Conservation (phyloP, 495 filamentous ascomycete genomes). For the Penicillium salamii region DNA sequence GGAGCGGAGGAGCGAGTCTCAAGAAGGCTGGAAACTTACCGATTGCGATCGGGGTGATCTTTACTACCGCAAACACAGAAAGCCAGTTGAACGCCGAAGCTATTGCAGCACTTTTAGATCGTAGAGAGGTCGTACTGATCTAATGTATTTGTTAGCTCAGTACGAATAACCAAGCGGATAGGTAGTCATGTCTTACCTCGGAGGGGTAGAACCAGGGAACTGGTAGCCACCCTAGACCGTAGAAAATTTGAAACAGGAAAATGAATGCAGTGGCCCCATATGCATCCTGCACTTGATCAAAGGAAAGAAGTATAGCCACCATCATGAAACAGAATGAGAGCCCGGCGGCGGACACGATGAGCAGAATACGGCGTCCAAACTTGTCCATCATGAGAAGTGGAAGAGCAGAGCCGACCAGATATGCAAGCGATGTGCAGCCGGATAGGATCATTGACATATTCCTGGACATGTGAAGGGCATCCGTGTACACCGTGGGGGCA, state of each 20-base stretch:
- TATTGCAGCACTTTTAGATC: slow-evolving; percentile 8
- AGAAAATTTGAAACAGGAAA: slow-evolving; percentile 44
- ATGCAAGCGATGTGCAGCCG: slow-evolving; percentile 38
- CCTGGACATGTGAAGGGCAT: slow-evolving; percentile 45
- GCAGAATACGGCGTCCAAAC: slow-evolving; percentile 43
- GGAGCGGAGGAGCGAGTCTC: too few species aligned
- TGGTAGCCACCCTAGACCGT: slow-evolving; percentile 32
- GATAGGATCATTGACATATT: slow-evolving; percentile 45
- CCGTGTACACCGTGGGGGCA: slow-evolving; percentile 38
- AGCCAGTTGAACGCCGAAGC: background rate
- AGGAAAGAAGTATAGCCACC: slow-evolving; percentile 28
- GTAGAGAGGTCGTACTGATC: slow-evolving; percentile 37
- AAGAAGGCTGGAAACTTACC: background rate
- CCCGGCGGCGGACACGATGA: slow-evolving; percentile 40
- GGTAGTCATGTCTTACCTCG: slow-evolving; percentile 35
- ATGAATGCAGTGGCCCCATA: slow-evolving; percentile 35
- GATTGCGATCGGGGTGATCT: slow-evolving; percentile 58
- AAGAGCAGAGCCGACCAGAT: slow-evolving; percentile 26
- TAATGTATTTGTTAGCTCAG: background rate
- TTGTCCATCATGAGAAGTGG: slow-evolving; percentile 40
- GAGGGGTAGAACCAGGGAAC: slow-evolving; percentile 66
- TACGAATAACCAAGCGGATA: background rate
- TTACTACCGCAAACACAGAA: slow-evolving; percentile 38
- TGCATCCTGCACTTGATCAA: slow-evolving; percentile 11
- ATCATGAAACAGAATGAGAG: slow-evolving; percentile 39